Evolutionary conservation across 2,329 filamentous ascomycete species (phyloP), one percentile per base, ranked within the genome.

Genomic region (Epichloe scottii): DNA sequence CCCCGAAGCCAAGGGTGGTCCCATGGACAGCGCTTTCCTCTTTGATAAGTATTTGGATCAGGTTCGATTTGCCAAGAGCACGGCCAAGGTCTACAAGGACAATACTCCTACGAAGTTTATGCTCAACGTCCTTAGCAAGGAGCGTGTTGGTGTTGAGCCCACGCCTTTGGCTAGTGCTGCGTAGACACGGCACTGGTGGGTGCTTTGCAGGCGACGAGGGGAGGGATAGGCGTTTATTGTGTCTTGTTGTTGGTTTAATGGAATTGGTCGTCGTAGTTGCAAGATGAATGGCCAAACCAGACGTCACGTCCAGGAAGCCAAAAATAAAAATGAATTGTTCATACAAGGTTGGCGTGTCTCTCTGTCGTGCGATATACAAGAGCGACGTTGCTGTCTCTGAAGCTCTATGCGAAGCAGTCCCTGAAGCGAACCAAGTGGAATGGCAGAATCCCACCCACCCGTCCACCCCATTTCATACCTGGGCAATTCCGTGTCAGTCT

Each of bases 1-100:
- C 67, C 93, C 93, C 15, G 93, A 98, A 73, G 93, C 93, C 59
- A 95, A 95, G 77, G 93, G 93, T 54, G 93, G 93, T 50, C 93
- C 93, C 50, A 86, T 95, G 71, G 93, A 98, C 75, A 94, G 88
- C 57, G 84, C 88, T 2, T 97, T 95, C 72, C 78, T 98, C 54
- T 98, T 98, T 64, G 93, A 98, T 71, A 89, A 88, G 74, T 98
- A 97, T 73, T 74, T 97, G 44, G 82, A 95, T 67, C 91, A 85
- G 62, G 89, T 97, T 37, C 78, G 82, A 67, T 80, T 86, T 65
- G 95, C 91, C 81, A 97, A 95, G 83, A 79, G 84, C 61, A 84
- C 77, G 67, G 85, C 94, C 70, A 74, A 78, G 50, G 78, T 84
- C 51, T 87, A 85, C 68, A 86, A 87, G 72, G 89, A 91, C 71